These are phyloP conservation scores for Microcera coccophila DNA, from an alignment of 2,329 filamentous ascomycete species.

Conservation along the genomic window DNA sequence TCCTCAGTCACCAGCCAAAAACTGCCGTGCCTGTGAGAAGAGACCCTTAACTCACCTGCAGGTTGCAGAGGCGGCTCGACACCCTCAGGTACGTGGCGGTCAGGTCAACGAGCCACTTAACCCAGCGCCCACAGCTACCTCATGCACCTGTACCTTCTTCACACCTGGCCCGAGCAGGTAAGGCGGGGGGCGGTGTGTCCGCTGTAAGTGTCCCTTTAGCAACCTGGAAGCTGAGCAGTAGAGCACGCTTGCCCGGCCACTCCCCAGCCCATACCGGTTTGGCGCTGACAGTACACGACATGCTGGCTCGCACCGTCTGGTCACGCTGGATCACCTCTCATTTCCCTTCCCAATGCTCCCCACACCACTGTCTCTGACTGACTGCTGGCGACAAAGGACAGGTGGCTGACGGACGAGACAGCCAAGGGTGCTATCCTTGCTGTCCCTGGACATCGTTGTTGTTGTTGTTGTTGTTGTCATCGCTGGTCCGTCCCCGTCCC, in stretches of 20 bases:
- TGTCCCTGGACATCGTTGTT: too few species aligned
- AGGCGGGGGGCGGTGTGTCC: constrained; percentile 18
- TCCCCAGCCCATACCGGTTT: constrained; percentile 11
- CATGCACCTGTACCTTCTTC: constrained; percentile 10
- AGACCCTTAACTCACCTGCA: too few species aligned
- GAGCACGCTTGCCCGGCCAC: too few species aligned
- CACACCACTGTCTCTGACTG: background rate
- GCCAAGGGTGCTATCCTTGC: too few species aligned
- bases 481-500: too few species aligned
- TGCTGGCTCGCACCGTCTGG: constrained; percentile 17
- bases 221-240: too few species aligned
- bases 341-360: background rate
- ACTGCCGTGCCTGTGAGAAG: too few species aligned
- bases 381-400: too few species aligned
- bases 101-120: constrained; percentile 10
- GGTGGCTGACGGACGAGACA: too few species aligned
- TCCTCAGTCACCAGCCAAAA: background rate
- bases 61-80: background rate
- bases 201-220: constrained; percentile 21
- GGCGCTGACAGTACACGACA: constrained; percentile 4
- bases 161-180: too few species aligned
- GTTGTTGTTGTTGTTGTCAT: too few species aligned
- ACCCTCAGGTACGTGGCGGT: constrained; percentile 12
- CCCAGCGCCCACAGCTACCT: constrained; percentile 14
- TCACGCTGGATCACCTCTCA: constrained; percentile 22